Percentiles rank a stretch among this genome's conserved stretches.
These are phyloP conservation scores for Protomyces inouyei DNA, from an alignment of 1,139 yeast species.

Conservation along the genomic window DNA sequence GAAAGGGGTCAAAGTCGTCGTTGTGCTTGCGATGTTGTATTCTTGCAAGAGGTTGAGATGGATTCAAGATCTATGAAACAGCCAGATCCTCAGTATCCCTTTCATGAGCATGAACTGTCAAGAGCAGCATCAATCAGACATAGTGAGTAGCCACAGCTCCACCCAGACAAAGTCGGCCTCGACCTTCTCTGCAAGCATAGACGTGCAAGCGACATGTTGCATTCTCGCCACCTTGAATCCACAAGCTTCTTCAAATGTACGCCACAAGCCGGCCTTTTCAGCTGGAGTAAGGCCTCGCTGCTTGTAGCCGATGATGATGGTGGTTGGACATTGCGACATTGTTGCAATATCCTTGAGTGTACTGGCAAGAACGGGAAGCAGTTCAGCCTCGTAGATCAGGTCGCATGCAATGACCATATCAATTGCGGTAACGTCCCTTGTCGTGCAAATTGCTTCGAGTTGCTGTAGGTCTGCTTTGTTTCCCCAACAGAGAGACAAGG, in stretches of 20 bases:
- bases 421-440: not conserved
- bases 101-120: too few relatives aligned
- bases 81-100: too few relatives aligned
- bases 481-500: not conserved
- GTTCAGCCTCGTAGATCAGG: slow-evolving; percentile 32
- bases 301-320: slow-evolving; percentile 31
- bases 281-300: slow-evolving; percentile 30
- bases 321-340: slow-evolving; percentile 19
- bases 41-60: too few relatives aligned
- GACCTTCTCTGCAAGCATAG: slow-evolving; percentile 9
- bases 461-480: not conserved
- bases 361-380: slow-evolving; percentile 20
- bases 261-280: slow-evolving; percentile 29
- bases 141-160: slow-evolving; percentile 12
- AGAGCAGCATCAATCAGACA: not conserved
- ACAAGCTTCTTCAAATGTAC: not conserved
- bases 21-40: too few relatives aligned
- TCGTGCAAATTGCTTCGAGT: slow-evolving; percentile 24
- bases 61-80: too few relatives aligned
- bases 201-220: not conserved
- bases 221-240: slow-evolving; percentile 16
- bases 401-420: slow-evolving; percentile 32
- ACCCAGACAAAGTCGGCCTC: slow-evolving; percentile 8
- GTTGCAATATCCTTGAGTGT: slow-evolving; percentile 26
- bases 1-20: too few relatives aligned